Evolutionary conservation across 2,329 filamentous ascomycete genomes (phyloP).

Genomic region (Ceratocystis eucalypticola): DNA sequence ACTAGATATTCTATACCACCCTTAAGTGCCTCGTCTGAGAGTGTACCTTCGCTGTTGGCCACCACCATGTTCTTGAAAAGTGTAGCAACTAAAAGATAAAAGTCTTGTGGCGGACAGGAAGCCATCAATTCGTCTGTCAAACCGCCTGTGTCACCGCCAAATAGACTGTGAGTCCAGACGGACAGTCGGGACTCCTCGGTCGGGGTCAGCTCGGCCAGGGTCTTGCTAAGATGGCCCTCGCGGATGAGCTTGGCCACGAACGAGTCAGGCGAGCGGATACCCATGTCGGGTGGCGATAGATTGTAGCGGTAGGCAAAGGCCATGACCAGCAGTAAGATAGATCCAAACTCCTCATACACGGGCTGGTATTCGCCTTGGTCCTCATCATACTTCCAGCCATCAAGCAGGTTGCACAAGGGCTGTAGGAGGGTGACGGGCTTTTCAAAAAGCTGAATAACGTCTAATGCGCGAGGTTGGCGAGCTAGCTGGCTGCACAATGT

Average conservation of each 20-base stretch:
- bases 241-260: slow-evolving; percentile 56
- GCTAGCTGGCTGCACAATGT: slow-evolving; percentile 59
- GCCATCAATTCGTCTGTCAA: slow-evolving; percentile 71
- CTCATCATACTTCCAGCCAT: slow-evolving; percentile 69
- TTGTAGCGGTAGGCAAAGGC: slow-evolving; percentile 66
- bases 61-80: slow-evolving; percentile 63
- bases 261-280: slow-evolving; percentile 43
- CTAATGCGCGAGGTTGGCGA: slow-evolving; percentile 56
- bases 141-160: slow-evolving; percentile 58
- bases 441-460: slow-evolving; percentile 64
- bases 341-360: slow-evolving; percentile 74
- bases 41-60: slow-evolving; percentile 49
- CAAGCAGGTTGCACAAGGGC: slow-evolving; percentile 60
- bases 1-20: slow-evolving; percentile 65
- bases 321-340: slow-evolving; percentile 58
- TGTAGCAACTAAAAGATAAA: slow-evolving; percentile 64
- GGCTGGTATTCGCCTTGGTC: slow-evolving; percentile 76
- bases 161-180: slow-evolving; percentile 66
- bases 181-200: slow-evolving; percentile 53
- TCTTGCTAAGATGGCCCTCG: slow-evolving; percentile 42
- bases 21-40: slow-evolving; percentile 58
- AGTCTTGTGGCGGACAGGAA: slow-evolving; percentile 68
- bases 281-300: slow-evolving; percentile 50
- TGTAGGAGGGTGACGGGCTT: slow-evolving; percentile 55
- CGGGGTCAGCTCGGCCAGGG: slow-evolving; percentile 46